Evolutionary conservation across 192 early-diverging fungal genomes (phyloP).

Genomic region (Backusella tuberculispora): DNA sequence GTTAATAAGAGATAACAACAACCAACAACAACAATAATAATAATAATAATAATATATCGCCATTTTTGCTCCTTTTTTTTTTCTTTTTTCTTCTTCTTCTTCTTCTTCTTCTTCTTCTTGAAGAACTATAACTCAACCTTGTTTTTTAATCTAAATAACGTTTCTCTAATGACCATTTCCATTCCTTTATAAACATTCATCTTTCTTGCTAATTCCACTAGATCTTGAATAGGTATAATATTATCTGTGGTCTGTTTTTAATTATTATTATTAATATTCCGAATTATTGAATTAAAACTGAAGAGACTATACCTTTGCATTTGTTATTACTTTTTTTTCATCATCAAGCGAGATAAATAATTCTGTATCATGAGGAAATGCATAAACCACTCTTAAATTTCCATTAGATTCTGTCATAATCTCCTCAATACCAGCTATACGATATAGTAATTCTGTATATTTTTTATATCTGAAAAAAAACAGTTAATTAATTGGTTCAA

Average conservation of each 20-base stretch:
- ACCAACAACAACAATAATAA: background rate
- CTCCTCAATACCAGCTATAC: background rate
- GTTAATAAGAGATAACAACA: slow-evolving; percentile 11
- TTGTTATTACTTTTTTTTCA: background rate
- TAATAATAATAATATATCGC: background rate
- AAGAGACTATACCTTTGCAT: background rate
- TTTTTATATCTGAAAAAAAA: background rate
- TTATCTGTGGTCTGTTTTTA: no score
- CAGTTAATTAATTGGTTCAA: no score
- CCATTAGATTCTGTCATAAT: background rate
- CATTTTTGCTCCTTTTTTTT: background rate
- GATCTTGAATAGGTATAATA: background rate
- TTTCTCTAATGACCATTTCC: background rate
- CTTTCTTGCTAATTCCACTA: background rate
- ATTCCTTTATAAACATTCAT: background rate
- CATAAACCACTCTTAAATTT: background rate
- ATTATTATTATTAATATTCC: no score
- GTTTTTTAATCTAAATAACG: background rate
- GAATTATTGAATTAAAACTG: no score
- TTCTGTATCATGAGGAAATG: background rate
- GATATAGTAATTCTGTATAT: background rate
- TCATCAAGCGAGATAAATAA: background rate
- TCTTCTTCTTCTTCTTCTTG: no score
- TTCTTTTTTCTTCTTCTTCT: no score
- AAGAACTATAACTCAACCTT: background rate